phyloP scores from a whole-genome alignment of 2,329 filamentous ascomycete species.

The Aspergillus proliferans region DNA sequence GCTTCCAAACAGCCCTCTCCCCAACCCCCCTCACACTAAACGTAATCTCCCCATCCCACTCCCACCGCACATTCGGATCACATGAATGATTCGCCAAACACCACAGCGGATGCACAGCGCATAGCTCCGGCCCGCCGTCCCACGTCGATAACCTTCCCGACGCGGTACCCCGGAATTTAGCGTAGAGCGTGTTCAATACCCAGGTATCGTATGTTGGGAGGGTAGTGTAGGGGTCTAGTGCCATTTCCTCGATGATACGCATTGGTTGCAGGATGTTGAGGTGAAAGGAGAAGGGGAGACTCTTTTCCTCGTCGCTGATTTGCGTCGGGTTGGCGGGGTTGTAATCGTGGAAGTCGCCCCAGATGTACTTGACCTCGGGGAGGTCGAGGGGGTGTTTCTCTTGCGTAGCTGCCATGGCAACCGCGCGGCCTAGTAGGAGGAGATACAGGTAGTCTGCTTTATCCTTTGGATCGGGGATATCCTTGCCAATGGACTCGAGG shows the following conservation, averaged over 20 bases:
- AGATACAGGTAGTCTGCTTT: slow-evolving; percentile 56
- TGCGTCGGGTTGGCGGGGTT: slow-evolving; percentile 10
- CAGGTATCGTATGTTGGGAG: slow-evolving; percentile 41
- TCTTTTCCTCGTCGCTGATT: slow-evolving; percentile 29
- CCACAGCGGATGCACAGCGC: slow-evolving; percentile 92
- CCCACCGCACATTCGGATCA: slow-evolving; percentile 90
- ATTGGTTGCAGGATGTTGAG: slow-evolving; percentile 54
- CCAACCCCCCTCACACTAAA: slow-evolving; percentile 28
- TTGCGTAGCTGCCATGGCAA: slow-evolving; percentile 58
- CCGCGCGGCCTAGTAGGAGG: slow-evolving; percentile 51
- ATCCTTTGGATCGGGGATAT: slow-evolving; percentile 52
- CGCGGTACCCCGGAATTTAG: slow-evolving; percentile 88
- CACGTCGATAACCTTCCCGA: slow-evolving; percentile 71
- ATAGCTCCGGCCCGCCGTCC: slow-evolving; percentile 81
- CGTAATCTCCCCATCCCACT: slow-evolving; percentile 60
- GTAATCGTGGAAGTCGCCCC: slow-evolving; percentile 55
- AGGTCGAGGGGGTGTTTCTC: slow-evolving; percentile 54
- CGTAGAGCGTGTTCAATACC: slow-evolving; percentile 83
- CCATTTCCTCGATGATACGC: slow-evolving; percentile 59
- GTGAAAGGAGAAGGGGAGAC: slow-evolving; percentile 56
- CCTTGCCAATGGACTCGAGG: slow-evolving; percentile 53
- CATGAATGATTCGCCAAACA: slow-evolving; percentile 96
- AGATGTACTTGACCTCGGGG: slow-evolving; percentile 57
- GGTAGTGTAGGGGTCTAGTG: slow-evolving; percentile 52
- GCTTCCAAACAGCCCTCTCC: slow-evolving; percentile 32